Percentiles rank a stretch among this genome's conserved stretches.
phyloP scores from a whole-genome alignment of 495 filamentous ascomycete species.

The Staphylotrichum tortipilum region DNA sequence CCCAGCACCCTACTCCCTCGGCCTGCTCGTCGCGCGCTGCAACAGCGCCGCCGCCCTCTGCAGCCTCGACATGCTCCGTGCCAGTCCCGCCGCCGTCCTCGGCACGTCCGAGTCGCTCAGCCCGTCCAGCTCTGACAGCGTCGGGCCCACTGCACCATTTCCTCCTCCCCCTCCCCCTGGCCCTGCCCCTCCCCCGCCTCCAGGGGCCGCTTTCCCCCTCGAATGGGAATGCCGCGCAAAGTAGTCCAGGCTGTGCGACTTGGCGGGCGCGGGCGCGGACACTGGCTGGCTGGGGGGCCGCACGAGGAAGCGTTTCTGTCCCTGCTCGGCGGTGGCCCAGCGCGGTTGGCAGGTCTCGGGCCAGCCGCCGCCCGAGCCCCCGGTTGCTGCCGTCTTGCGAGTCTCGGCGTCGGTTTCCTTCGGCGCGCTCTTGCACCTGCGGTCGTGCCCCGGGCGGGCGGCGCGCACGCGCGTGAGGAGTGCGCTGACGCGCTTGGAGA shows the following conservation, averaged over 20 bases:
- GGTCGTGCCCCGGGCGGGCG: background rate
- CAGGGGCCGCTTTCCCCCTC: background rate
- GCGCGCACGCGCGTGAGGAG: slow-evolving; percentile 13
- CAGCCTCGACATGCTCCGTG: slow-evolving; percentile 13
- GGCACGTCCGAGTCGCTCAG: slow-evolving; percentile 11
- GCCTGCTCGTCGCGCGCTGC: slow-evolving; percentile 10
- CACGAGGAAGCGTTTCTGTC: background rate
- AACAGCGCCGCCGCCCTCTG: slow-evolving; percentile 18
- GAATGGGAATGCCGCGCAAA: background rate
- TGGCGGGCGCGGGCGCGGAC: background rate
- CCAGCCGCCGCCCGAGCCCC: too few species aligned
- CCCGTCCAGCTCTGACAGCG: slow-evolving; percentile 1
- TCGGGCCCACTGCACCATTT: background rate
- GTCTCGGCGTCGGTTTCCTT: slow-evolving; percentile 5
- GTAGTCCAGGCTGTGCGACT: slow-evolving; percentile 5
- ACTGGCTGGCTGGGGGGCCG: slow-evolving; percentile 4
- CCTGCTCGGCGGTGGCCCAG: background rate
- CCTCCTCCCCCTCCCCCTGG: too few species aligned
- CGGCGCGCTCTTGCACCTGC: slow-evolving; percentile 1
- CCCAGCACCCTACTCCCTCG: slow-evolving; percentile 11
- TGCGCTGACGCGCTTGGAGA: slow-evolving; percentile 12
- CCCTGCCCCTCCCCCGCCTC: background rate
- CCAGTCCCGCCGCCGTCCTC: slow-evolving; percentile 1
- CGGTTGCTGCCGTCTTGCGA: background rate
- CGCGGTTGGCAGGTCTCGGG: slow-evolving; percentile 4